Evolutionary conservation across 106 monocot species (phyloP).

Genomic region (Dioscorea zingiberensis): DNA sequence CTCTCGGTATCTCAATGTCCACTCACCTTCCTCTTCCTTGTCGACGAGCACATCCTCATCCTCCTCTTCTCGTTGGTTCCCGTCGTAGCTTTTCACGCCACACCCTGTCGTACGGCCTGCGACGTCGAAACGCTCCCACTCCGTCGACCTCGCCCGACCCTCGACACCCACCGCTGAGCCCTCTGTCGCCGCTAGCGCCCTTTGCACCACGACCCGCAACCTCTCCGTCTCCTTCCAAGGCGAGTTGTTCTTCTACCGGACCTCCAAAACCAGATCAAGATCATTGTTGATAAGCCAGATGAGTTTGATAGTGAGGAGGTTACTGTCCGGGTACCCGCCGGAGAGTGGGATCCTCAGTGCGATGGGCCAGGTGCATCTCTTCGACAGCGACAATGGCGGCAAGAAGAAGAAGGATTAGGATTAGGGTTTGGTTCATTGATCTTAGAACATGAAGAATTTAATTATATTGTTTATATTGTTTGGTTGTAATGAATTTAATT

Average conservation of each 20-base stretch:
- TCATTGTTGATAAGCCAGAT: no score
- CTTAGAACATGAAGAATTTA: no score
- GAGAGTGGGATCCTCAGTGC: no score
- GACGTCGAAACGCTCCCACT: conserved; percentile 50
- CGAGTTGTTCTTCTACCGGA: conserved; percentile 88
- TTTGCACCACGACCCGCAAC: conserved; percentile 51
- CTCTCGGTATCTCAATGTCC: background rate
- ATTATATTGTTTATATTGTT: no score
- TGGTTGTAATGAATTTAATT: no score
- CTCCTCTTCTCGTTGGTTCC: background rate
- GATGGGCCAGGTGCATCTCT: no score
- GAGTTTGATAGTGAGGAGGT: no score
- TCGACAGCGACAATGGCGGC: no score
- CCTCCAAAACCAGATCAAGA: conserved; percentile 54
- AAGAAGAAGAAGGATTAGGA: no score
- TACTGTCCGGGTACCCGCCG: no score
- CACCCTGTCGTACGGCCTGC: conserved; percentile 9
- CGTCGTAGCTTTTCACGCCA: conserved; percentile 34
- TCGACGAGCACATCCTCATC: background rate
- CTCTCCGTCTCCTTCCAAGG: conserved; percentile 84
- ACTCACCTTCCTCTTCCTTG: conserved; percentile 19
- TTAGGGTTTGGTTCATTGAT: no score
- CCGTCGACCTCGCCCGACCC: conserved; percentile 66
- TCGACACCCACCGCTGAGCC: conserved; percentile 5
- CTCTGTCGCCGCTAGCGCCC: conserved; percentile 14